Evolutionary conservation across 768 basidiomycete genomes (phyloP), one percentile per base, ranked within the genome.

Genomic region (Russula brevipes): DNA sequence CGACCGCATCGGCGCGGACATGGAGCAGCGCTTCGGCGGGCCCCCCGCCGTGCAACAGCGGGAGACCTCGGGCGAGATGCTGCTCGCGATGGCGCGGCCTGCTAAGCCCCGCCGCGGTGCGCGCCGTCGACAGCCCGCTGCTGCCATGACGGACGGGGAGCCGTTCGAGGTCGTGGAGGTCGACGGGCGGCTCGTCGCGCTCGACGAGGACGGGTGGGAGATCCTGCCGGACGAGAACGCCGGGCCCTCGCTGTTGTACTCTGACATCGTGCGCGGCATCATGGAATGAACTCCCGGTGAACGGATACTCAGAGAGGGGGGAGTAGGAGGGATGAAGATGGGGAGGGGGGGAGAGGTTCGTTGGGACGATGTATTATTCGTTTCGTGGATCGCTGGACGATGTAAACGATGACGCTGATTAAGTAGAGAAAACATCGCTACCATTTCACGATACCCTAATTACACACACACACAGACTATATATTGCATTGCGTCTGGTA

Each of bases 141-240:
- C 14, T 8, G 33, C 35, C 5, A 56, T 17, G 47, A 64, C 63
- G 47, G 63, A 64, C 42, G 63, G 63, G 19, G 63, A 64, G 41
- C 16, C 6, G 33, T 64, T 64, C 19, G 63, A 64, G n/a, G 3
- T 64, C 14, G 63, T 64, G 12, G 63, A 64, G 49, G 19, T 64
- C 31, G 58, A 60, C 35, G 63, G 63, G 5, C 54, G 49, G n/a
- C 12, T 64, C 47, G 63, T 64, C 24, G 54, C 59, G 31, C 58
- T 64, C 39, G 63, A 64, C 30, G 63, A 64, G 39, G 63, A 60
- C 9, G 63, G 63, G 1, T 64, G 63, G 63, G 63, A 64, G 36
- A 60, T 64, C 3, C 59, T 64, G 17, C 58, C 63, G 9, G 54
- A 64, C 16, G 59, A 64, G 49, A 50, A 38, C n/a, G 47, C 47